Evolutionary conservation across 306 rosid genomes (phyloP), one percentile per base, ranked within the genome.

Genomic region (Vigna unguiculata): DNA sequence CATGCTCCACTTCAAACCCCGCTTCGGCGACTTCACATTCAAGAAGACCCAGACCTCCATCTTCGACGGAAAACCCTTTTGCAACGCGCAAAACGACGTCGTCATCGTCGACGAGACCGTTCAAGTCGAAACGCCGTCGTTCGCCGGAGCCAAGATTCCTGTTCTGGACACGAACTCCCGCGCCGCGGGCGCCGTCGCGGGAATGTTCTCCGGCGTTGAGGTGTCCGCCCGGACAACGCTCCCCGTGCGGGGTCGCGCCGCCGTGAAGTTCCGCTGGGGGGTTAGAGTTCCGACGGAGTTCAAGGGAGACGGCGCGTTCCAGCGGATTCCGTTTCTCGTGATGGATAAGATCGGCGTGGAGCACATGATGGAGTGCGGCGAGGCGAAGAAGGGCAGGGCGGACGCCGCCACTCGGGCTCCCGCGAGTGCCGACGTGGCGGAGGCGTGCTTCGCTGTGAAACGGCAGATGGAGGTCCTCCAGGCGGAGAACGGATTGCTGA

Each of bases 261-360:
- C 79, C 54, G 84, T 95, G 73, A 90, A 78, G 22, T 86, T 88
- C 65, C 83, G 97, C 45, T 95, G 98, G 97, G 98, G 96, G 0
- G 88, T 92, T 54, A 86, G 91, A 90, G 86, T 89, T 72, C 96
- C 97, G 49, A 80, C 90, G 20, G 96, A 88, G 76, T 2, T 74
- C 52, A 86, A 83, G 82, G 78, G 59, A 7, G 6, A 15, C 0
- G 66, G 32, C 16, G 80, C 88, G 54, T 83, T 88, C 24, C 89
- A 72, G 77, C 86, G 85, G 68, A 82, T 88, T 71, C 97, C 98
- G 68, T 88, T 90, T 66, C 73, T 95, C 80, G 95, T 90, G 78
- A 81, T 95, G 96, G 91, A 92, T 75, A 95, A 95, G 91, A 89
- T 95, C 59, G 96, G 96, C 38, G 69, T 95, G 58, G 98, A 95